Conservation (phyloP, 2,329 filamentous ascomycete species). For the Nemania serpens region DNA sequence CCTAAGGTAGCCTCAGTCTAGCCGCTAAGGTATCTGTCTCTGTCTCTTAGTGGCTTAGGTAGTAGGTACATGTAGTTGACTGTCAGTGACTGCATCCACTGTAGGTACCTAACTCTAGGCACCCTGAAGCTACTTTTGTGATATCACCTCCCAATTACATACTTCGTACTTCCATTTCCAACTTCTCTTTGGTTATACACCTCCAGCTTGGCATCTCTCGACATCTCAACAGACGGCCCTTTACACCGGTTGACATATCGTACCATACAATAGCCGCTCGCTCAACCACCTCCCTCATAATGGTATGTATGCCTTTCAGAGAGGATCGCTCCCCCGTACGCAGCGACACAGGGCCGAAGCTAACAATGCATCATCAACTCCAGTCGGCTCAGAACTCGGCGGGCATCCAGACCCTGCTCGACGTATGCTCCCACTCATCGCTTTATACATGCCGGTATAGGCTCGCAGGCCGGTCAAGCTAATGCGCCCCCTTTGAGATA, state of each 20-base stretch:
- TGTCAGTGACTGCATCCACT: background rate
- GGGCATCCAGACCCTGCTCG: conserved; percentile 97
- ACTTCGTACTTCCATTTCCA: no score
- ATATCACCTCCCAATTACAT: no score
- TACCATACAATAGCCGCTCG: background rate
- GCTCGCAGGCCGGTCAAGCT: background rate
- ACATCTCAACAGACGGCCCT: background rate
- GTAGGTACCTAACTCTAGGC: no score
- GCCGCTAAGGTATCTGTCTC: no score
- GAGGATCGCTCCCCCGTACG: background rate
- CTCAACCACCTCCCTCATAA: conserved; percentile 1
- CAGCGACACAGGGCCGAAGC: conserved; percentile 12
- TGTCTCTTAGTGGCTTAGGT: no score
- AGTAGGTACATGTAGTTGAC: no score
- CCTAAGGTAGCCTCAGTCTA: no score
- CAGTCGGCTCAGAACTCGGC: conserved; percentile 98
- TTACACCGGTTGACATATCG: background rate
- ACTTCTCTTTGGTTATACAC: no score
- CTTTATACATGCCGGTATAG: background rate
- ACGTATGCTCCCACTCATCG: conserved; percentile 67
- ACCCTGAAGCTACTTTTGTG: no score
- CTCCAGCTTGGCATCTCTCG: background rate
- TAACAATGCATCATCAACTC: conserved; percentile 30
- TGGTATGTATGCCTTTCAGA: conserved; percentile 26
- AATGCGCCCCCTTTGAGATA: conserved; percentile 45